Evolutionary conservation across 805 yeast species (phyloP), one percentile per base, ranked within the genome.

Genomic region (Saccharomycopsis babjevae): DNA sequence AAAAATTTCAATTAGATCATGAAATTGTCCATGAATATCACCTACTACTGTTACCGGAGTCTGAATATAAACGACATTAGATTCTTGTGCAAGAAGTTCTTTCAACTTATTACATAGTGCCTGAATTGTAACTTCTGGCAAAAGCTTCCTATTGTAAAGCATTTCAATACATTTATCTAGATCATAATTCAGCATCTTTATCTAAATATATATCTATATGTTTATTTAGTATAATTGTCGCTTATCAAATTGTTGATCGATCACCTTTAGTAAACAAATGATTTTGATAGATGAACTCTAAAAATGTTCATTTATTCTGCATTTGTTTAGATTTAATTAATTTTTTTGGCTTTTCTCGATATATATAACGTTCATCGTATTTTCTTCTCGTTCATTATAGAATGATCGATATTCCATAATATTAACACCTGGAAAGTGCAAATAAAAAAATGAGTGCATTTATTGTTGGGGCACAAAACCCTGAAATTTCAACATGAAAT

Each of bases 1-100:
- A 74, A 94, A 94, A 39, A 94, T 90, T 71, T 94, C 99, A 36
- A 94, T 73, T 59, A 94, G 76, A 71, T 94, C 99, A 71, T 92
- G 96, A 69, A 89, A 94, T 73, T 94, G 99, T 8, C 98, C 99
- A 68, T 94, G 99, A 55, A 94, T 93, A 70, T 94, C 99, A 1
- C 99, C 99, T 4, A 94, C 97, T 7, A 94, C 89, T 0, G 98
- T 90, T 11, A 94, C 89, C 0, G 99, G 99, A 1, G 96, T 82
- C 40, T 77, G 76, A 7, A 94, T 77, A 54, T 89, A 87, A 57
- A 93, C 89, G 42, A 94, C 96, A 69, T 94, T 94, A 63, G 96
- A 86, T 66, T 89, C 96, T 46, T 78, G 75, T 20, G 92, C 78
- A 57, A 94, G 77, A 63, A 88, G 82, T 61, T 91, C 94, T 72